A percentile compares a stretch with the other conserved stretches of the same genome.
phyloP scores from a whole-genome alignment of 1,139 yeast species.

The Kurtzmaniella natalensis region DNA sequence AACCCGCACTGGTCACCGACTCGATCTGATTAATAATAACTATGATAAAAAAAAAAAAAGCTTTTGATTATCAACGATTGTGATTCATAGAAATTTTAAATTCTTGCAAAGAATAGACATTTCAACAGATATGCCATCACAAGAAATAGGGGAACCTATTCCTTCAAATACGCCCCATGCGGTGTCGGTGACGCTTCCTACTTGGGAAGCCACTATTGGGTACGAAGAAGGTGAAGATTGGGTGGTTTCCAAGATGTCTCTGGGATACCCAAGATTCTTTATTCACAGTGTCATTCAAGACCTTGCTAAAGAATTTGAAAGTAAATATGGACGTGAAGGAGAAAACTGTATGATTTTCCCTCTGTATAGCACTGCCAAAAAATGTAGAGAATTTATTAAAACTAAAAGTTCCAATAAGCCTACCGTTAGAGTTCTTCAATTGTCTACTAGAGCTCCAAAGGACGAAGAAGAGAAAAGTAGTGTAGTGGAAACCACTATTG shows the following conservation, averaged over 20 bases:
- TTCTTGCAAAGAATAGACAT: no score
- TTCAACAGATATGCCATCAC: slow-evolving; percentile 34
- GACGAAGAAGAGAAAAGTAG: slow-evolving; percentile 55
- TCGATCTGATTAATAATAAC: no score
- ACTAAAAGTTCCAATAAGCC: slow-evolving; percentile 23
- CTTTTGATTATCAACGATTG: no score
- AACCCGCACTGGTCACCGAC: no score
- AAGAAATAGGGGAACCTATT: slow-evolving; percentile 73
- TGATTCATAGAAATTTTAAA: no score
- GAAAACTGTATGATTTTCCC: slow-evolving; percentile 77
- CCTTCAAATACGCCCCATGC: slow-evolving; percentile 91
- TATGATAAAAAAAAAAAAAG: no score
- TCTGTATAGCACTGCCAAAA: slow-evolving; percentile 69
- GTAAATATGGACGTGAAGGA: slow-evolving; percentile 71
- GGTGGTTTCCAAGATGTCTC: slow-evolving; percentile 74
- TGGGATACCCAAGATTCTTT: slow-evolving; percentile 89
- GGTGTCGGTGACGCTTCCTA: slow-evolving; percentile 87
- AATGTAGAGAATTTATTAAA: slow-evolving; percentile 77
- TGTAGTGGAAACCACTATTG: slow-evolving; percentile 61
- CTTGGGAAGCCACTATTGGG: slow-evolving; percentile 90
- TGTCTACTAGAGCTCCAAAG: slow-evolving; percentile 68
- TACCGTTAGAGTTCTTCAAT: slow-evolving; percentile 66
- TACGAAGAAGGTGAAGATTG: slow-evolving; percentile 87
- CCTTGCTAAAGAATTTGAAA: slow-evolving; percentile 45
- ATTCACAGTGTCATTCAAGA: slow-evolving; percentile 70